phyloP scores from a whole-genome alignment of 164 flowering plant genomes.

The Vitis vinifera region DNA sequence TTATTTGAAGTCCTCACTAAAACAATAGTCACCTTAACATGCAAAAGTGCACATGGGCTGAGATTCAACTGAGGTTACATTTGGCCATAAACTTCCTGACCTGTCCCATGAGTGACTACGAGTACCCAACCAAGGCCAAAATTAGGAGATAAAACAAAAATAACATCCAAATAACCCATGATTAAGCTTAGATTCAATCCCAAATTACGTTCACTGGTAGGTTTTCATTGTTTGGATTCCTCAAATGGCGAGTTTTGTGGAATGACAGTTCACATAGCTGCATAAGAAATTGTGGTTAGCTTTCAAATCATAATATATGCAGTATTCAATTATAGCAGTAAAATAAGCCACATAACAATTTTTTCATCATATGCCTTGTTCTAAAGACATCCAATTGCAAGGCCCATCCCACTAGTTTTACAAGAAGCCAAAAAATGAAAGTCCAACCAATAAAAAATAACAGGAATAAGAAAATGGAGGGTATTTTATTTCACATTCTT shows the following conservation, averaged over 20 bases:
- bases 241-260: slow-evolving; percentile 87
- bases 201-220: slow-evolving; percentile 88
- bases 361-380: not conserved
- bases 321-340: not conserved
- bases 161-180: not conserved
- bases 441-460: no score
- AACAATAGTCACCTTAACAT: no score
- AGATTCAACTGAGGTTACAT: no score
- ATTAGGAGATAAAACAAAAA: not conserved
- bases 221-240: slow-evolving; percentile 94
- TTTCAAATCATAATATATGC: slow-evolving; percentile 3
- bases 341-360: not conserved
- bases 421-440: not conserved
- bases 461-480: no score
- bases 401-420: not conserved
- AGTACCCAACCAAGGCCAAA: no score
- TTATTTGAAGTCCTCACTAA: no score
- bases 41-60: no score
- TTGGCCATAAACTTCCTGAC: no score
- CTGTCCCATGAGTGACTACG: no score
- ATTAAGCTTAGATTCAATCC: not conserved
- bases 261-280: slow-evolving; percentile 94
- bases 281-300: slow-evolving; percentile 26
- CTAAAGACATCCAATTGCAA: not conserved
- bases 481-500: no score